Conservation (phyloP, 805 yeast genomes). For the Kazachstania africana region DNA sequence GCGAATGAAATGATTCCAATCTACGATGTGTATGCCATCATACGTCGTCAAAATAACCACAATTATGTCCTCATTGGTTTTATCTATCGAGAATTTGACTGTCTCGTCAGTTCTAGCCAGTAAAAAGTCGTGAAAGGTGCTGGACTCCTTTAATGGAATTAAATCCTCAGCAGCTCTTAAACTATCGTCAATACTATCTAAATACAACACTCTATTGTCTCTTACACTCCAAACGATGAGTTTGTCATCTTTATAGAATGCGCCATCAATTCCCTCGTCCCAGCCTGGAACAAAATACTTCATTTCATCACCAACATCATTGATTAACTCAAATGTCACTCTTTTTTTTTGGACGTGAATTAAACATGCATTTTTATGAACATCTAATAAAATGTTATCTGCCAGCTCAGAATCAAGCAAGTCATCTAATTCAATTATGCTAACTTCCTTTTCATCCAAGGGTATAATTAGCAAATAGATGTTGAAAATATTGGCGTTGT, state of each 20-base stretch:
- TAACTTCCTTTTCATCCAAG: background rate
- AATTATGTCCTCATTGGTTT: background rate
- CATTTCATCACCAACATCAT: background rate
- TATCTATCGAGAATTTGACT: background rate
- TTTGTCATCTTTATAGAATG: background rate
- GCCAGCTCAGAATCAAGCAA: slow-evolving; percentile 2
- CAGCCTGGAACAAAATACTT: too few relatives aligned
- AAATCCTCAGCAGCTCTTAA: background rate
- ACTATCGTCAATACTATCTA: background rate
- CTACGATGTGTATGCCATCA: background rate
- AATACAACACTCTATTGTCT: background rate
- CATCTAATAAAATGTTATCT: background rate
- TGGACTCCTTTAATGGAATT: background rate
- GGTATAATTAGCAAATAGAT: background rate
- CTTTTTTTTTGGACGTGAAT: background rate
- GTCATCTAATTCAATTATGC: slow-evolving; percentile 12
- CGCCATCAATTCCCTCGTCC: background rate
- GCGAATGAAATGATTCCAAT: background rate
- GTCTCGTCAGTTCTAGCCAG: background rate
- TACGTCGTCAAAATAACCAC: background rate
- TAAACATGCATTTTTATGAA: background rate
- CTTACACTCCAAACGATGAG: background rate
- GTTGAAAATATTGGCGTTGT: background rate
- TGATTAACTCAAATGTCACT: background rate
- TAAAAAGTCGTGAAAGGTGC: background rate